phyloP scores from a whole-genome alignment of 2,329 filamentous ascomycete species.

The Sporothrix sp. region DNA sequence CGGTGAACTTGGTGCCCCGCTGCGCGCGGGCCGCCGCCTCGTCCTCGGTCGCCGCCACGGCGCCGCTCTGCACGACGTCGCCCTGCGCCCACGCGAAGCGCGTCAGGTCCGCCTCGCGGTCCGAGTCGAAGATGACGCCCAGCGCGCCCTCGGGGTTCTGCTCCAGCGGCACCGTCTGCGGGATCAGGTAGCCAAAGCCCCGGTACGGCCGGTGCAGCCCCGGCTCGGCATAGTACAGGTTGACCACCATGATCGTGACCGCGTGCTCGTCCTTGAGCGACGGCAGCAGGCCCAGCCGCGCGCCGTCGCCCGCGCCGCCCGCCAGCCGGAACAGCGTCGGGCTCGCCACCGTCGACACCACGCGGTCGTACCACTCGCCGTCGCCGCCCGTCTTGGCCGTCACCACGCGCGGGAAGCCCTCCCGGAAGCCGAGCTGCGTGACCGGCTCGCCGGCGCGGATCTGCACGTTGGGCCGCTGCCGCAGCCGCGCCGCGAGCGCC shows the following conservation, averaged over 20 bases:
- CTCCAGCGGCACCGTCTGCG: conserved; percentile 41
- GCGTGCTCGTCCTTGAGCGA: conserved; percentile 47
- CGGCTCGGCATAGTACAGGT: conserved; percentile 67
- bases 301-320: conserved; percentile 21
- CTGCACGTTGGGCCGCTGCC: conserved; percentile 45
- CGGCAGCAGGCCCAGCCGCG: conserved; percentile 30
- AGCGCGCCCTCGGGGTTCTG: conserved; percentile 38
- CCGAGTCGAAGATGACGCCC: conserved; percentile 86
- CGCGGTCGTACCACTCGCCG: conserved; percentile 39
- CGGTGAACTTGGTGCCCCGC: conserved; percentile 65
- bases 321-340: conserved; percentile 30
- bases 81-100: too few species aligned
- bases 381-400: conserved; percentile 9
- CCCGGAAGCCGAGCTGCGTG: conserved; percentile 33
- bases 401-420: conserved; percentile 3
- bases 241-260: conserved; percentile 84
- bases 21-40: conserved; percentile 12
- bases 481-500: conserved; percentile 43
- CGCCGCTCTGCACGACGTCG: neutral
- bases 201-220: conserved; percentile 49
- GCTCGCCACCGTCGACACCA: conserved; percentile 54
- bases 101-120: conserved; percentile 36
- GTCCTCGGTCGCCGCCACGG: conserved; percentile 10
- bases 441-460: conserved; percentile 44
- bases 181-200: conserved; percentile 90